Conservation (phyloP, 805 yeast species). For the Vanderwaltozyma polyspora region DNA sequence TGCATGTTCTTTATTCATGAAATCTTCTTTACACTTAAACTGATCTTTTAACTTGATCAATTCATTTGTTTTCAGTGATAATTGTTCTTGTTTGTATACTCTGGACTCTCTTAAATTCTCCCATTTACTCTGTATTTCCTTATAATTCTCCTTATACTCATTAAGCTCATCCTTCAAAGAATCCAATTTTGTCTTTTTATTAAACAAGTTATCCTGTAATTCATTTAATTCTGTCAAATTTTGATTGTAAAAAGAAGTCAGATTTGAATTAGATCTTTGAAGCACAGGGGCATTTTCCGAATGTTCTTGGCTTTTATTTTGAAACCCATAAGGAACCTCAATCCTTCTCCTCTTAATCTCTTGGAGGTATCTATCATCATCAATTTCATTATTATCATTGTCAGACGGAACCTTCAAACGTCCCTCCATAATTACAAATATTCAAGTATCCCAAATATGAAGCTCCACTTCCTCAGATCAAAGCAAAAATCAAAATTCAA, state of each 20-base stretch:
- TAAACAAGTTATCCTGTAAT: constrained; percentile 18
- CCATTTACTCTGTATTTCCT: constrained; percentile 17
- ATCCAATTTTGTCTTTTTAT: constrained; percentile 19
- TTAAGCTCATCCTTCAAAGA: constrained; percentile 16
- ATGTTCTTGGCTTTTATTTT: too few species aligned
- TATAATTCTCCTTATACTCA: constrained; percentile 12
- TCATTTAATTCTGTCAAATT: constrained; percentile 22
- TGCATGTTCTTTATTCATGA: constrained; percentile 24
- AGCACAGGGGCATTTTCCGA: too few species aligned
- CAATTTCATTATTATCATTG: too few species aligned
- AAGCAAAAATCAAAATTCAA: too few species aligned
- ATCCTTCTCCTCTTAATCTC: neutral
- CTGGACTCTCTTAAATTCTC: constrained; percentile 22
- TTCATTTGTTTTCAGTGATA: constrained; percentile 26
- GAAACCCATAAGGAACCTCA: neutral
- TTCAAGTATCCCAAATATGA: too few species aligned
- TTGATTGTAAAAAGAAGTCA: constrained; percentile 24
- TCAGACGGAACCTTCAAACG: too few species aligned
- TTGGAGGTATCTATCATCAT: too few species aligned
- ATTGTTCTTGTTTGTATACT: constrained; percentile 16
- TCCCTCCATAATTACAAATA: too few species aligned
- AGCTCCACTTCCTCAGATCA: too few species aligned
- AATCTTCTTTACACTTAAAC: constrained; percentile 16
- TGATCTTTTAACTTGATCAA: constrained; percentile 23
- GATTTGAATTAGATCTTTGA: constrained; percentile 8